Base-by-base conservation (phyloP, 495 filamentous ascomycete genomes). In the Penicillium dipodomyicola region DNA sequence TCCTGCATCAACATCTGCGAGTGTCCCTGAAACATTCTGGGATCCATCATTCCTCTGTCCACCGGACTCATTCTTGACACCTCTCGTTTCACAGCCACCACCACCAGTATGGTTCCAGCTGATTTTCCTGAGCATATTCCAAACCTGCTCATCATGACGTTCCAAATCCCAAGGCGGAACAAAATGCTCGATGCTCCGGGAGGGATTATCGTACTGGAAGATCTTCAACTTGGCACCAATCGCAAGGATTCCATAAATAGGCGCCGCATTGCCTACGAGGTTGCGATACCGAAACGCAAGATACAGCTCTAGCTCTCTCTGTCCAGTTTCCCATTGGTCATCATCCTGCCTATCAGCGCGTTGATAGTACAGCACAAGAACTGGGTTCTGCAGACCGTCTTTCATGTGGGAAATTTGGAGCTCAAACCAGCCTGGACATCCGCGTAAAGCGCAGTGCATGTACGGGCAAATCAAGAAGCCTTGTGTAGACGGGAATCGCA, bases 111-210 rank as follows among this genome's bases (percentile, higher is more conserved):
- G 44, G 7, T 3, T 17, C 25, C 25, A 17, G n/a, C 15, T 19
- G 9, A 46, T 46, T 3, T 17, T 10, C 15, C 23, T 22, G 3
- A 46, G 15, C 44, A 17, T 11, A 8, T 29, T 27, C 44, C 44
- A 46, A 11, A 46, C 15, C 23, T 3, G 14, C 25, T 29, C 15
- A 29, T 29, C 14, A 29, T 46, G 44, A 15, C 25, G 27, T 23
- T 46, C 44, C 44, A 46, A 46, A 46, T 46, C 44, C 44, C 44
- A 30, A n/a, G 44, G 44, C 44, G 44, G 44, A 29, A 46, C 44
- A 46, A 46, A 46, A 5, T 15, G 44, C 44, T 46, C 44, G n/a
- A 46, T 46, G 17, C 14, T 37, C 6, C 33, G 14, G 5, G 33
- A 37, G 14, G 33, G 33, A 37, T 37, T 37, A n/a, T 46, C 44